These are phyloP conservation scores for Penicillium sp. DNA, from an alignment of 2,329 filamentous ascomycete genomes.

Conservation along the genomic window DNA sequence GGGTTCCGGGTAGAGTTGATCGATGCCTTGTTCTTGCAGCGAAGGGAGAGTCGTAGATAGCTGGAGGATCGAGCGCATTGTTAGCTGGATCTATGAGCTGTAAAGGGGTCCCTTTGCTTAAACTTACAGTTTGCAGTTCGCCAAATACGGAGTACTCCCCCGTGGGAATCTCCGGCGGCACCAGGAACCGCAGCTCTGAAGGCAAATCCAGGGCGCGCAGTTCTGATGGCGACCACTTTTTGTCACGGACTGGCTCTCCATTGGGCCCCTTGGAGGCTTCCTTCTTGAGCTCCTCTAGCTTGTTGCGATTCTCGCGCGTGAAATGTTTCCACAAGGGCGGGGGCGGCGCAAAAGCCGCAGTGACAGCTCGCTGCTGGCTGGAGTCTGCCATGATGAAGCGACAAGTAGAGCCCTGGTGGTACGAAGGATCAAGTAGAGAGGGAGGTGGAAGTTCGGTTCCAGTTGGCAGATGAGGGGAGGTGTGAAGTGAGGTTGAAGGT, in stretches of 20 bases:
- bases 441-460: too few species aligned
- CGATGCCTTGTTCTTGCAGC: conserved; percentile 71
- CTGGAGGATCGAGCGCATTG: conserved; percentile 29
- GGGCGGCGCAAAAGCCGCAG: conserved; percentile 79
- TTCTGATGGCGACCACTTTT: conserved; percentile 39
- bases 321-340: conserved; percentile 91
- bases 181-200: conserved; percentile 72
- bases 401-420: too few species aligned
- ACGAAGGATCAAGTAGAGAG: too few species aligned
- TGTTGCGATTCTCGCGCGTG: conserved; percentile 72
- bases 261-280: conserved; percentile 36
- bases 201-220: conserved; percentile 59
- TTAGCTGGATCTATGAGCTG: neutral
- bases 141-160: conserved; percentile 79
- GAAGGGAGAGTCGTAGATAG: conserved; percentile 65
- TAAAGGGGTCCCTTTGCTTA: too few species aligned
- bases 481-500: neutral
- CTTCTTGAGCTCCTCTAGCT: conserved; percentile 57
- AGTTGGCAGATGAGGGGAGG: neutral
- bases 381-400: conserved; percentile 63
- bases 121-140: conserved; percentile 62
- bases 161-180: conserved; percentile 77
- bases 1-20: conserved; percentile 66
- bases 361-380: conserved; percentile 49
- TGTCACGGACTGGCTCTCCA: conserved; percentile 32